Evolutionary conservation across 805 yeast species (phyloP), one percentile per base, ranked within the genome.

Genomic region (Kazachstania africana): DNA sequence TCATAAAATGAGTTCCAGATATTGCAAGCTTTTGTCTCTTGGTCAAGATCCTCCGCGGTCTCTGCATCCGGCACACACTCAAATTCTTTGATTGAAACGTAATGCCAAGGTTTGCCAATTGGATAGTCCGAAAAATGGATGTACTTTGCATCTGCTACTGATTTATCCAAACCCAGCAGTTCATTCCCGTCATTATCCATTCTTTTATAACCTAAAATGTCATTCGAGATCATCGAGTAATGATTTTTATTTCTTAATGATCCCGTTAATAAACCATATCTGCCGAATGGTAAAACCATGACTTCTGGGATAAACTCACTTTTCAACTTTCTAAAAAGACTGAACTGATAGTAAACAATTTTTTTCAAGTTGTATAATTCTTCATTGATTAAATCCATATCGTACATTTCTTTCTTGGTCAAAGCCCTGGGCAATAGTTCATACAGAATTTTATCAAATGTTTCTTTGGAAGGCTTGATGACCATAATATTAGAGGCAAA

Each of bases 81-180:
- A 19, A 51, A 29, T 4, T 39, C 44, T 4, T 46, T 39, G 5
- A 40, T 13, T 3, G 44, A 36, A 1, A 18, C n/a, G 29, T 48
- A 46, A 10, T 31, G 48, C 84, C 84, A 76, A 4, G 83, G 84
- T 44, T 78, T 76, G 0, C 75, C 72, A 5, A 75, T 50, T 5
- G 84, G 84, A 22, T 66, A 63, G 45, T 78, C 85, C 3, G 78
- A 70, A 48, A 70, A 78, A 47, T 78, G 85, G 18, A 75, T 48
- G 33, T 72, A 57, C 43, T 65, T 67, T 4, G 66, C 50, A 8
- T 57, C 48, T 5, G 44, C 37, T 6, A 55, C 55, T 3, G 53
- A 35, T 34, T 39, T 38, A 46, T 49, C 32, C 26, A 52, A 33
- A 21, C 20, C 29, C 4, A 36, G 29, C 3, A 38, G 16, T 16